phyloP scores from a whole-genome alignment of 2,329 filamentous ascomycete species.

The Dothistroma pini region DNA sequence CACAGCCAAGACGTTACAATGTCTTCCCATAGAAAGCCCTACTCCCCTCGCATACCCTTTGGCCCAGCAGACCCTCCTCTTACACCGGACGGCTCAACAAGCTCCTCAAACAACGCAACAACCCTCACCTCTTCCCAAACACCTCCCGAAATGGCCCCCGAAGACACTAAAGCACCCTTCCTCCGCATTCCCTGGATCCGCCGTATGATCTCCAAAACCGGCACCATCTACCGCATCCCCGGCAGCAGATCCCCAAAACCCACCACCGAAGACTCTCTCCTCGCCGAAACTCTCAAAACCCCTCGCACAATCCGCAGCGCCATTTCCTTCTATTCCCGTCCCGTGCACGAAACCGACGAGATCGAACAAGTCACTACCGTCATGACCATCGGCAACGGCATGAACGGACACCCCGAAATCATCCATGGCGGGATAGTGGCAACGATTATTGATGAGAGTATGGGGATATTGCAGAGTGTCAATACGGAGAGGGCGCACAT shows the following conservation, averaged over 20 bases:
- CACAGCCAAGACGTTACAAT: conserved; percentile 2
- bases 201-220: conserved; percentile 30
- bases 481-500: conserved; percentile 35
- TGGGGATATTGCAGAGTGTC: conserved; percentile 49
- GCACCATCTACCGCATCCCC: conserved; percentile 38
- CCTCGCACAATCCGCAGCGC: conserved; percentile 48
- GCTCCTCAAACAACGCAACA: conserved; percentile 2
- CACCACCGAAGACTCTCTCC: conserved; percentile 50
- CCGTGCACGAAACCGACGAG: conserved; percentile 28
- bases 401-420: conserved; percentile 54
- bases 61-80: conserved; percentile 4
- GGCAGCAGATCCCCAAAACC: conserved; percentile 40
- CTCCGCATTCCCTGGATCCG: conserved; percentile 34
- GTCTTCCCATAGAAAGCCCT: not conserved
- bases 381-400: conserved; percentile 46
- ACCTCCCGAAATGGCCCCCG: conserved; percentile 14
- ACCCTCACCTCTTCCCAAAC: not conserved
- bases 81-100: not conserved
- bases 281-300: conserved; percentile 53
- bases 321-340: conserved; percentile 43
- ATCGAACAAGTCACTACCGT: conserved; percentile 38
- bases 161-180: conserved; percentile 30
- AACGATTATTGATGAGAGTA: conserved; percentile 57
- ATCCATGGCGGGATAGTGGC: conserved; percentile 58
- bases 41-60: conserved; percentile 2